Base-by-base conservation (phyloP, 1,284 basidiomycete genomes). In the Testicularia cyperi region DNA sequence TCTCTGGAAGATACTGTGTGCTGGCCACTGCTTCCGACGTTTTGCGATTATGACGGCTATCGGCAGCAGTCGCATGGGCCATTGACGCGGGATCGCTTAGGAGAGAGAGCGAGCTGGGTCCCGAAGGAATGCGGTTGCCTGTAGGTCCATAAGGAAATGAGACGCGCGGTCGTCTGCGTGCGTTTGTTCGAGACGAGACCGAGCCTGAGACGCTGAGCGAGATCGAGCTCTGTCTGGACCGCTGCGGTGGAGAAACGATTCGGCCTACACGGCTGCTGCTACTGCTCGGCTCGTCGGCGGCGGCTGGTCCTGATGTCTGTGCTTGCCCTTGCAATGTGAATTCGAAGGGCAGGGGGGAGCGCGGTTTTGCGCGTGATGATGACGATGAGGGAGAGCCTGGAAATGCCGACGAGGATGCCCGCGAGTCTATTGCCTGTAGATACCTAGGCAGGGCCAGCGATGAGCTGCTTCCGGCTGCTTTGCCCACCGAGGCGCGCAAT, bases 201-300 rank as follows among this genome's bases (percentile, higher is more conserved):
- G 56, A 53, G 1, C 45, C 42, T 18, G 49, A 54, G 20, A 66
- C 49, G 57, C 56, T 20, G 40, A 63, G 43, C 30, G 64, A 45
- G 54, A 65, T 40, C 45, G 71, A 51, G 40, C 54, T 55, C 38
- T 44, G 48, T 25, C 70, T 46, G 33, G 64, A 39, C 18, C 57
- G 22, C 41, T 68, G 22, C n/a, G 48, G 37, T 30, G n/a, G n/a
- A n/a, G n/a, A n/a, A n/a, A n/a, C n/a, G n/a, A n/a, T n/a, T n/a
- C n/a, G n/a, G n/a, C n/a, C n/a, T n/a, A n/a, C n/a, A n/a, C n/a
- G n/a, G n/a, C n/a, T n/a, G n/a, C n/a, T n/a, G n/a, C n/a, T n/a
- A n/a, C n/a, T n/a, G n/a, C n/a, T n/a, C n/a, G n/a, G n/a, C n/a
- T n/a, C n/a, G n/a, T n/a, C n/a, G n/a, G n/a, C n/a, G n/a, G n/a